Evolutionary conservation across 139 green algal species (phyloP).

Genomic region (Pleodorina starrii): DNA sequence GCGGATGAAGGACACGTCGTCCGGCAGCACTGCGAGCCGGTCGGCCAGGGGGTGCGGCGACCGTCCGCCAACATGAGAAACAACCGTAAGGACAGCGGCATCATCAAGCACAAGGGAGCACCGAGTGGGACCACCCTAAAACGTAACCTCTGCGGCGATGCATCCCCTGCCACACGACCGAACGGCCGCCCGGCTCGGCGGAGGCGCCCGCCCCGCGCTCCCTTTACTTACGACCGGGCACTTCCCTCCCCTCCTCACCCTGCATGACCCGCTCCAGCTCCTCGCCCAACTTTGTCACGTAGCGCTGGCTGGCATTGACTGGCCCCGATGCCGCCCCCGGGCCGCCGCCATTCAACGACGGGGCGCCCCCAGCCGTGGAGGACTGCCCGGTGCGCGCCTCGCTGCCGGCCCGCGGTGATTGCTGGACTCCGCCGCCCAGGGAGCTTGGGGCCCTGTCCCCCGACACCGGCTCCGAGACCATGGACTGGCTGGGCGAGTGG

Average conservation of each 20-base stretch:
- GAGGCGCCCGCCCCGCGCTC: too few species aligned
- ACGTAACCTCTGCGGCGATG: too few species aligned
- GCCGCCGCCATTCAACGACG: neutral
- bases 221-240: too few species aligned
- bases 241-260: conserved; percentile 41
- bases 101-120: too few species aligned
- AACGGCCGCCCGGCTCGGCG: too few species aligned
- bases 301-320: conserved; percentile 31
- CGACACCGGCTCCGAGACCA: neutral
- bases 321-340: neutral
- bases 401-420: neutral
- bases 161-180: too few species aligned
- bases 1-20: conserved; percentile 71
- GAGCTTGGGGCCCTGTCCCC: neutral
- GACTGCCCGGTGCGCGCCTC: neutral
- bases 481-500: conserved; percentile 4
- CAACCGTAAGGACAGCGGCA: too few species aligned
- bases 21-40: conserved; percentile 64
- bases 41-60: too few species aligned
- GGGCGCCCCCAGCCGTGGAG: neutral
- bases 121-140: too few species aligned
- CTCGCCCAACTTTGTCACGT: conserved; percentile 52
- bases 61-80: too few species aligned
- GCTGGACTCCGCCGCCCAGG: neutral
- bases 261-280: conserved; percentile 63